Evolutionary conservation across 495 filamentous ascomycete species (phyloP), one percentile per base, ranked within the genome.

Genomic region (Lophiotrema nucula): DNA sequence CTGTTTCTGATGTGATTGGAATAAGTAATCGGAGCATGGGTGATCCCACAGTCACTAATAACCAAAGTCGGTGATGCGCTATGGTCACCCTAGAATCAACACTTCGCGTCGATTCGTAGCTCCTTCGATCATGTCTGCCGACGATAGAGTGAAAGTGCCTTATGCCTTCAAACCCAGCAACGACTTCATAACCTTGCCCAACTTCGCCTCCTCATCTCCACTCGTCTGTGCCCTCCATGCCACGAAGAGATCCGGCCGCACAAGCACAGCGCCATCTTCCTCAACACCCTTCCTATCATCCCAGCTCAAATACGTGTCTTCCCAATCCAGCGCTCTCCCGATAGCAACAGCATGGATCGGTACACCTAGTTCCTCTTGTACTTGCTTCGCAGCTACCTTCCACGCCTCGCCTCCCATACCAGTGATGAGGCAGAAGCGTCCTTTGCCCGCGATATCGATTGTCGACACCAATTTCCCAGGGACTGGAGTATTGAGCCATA

Each of bases 231-330:
- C 46, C 35, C 55, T 51, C 55, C 55, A 58, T 11, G 35, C 47
- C 35, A 58, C 55, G 26, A 58, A 49, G 1, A 38, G 26, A 45
- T 58, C 55, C 13, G 55, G 55, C 15, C 53, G 46, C 11, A 77
- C 66, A 26, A 83, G 61, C 3, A 83, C 71, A 61, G 72, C 76
- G 0, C 80, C 80, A 64, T 74, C 71, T 47, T 82, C 80, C n/a
- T 74, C 73, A 5, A 82, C 69, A 31, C 73, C 76, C 19, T 77
- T 65, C 27, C 66, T 58, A 16, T 67, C 57, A 16, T 66, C 69
- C 79, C 80, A 83, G 26, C 80, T 77, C 31, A 71, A 73, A 62
- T 81, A 81, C 3, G 77, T 71, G 60, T 83, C 80, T 50, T 78
- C 73, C 43, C 71, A 83, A 48, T 81, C 78, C 26, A 75, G 74